Evolutionary conservation across 106 monocot genomes (phyloP).

Genomic region (Posidonia australis): DNA sequence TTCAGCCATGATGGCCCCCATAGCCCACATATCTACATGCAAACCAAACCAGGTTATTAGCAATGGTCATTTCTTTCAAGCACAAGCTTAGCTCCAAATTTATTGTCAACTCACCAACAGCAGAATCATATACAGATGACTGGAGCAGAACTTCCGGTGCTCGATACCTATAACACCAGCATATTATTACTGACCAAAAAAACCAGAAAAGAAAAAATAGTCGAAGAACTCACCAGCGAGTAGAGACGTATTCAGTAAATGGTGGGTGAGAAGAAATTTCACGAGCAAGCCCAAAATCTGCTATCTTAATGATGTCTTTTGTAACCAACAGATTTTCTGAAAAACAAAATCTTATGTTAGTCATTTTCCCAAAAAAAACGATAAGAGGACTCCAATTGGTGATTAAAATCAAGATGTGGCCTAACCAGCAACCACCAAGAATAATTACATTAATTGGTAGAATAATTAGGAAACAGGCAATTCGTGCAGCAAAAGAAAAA

Average conservation of each 20-base stretch:
- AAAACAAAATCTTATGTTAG: neutral
- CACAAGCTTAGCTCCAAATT: neutral
- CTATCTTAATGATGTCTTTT: conserved; percentile 72
- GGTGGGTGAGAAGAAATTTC: conserved; percentile 76
- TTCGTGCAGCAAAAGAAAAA: too few relatives aligned
- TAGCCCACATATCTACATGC: conserved; percentile 89
- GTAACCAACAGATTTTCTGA: conserved; percentile 83
- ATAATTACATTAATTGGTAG: too few relatives aligned
- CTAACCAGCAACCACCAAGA: too few relatives aligned
- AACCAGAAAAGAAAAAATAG: neutral
- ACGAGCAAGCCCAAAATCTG: conserved; percentile 98
- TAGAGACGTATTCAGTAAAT: conserved; percentile 98
- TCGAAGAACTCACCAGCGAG: conserved; percentile 59
- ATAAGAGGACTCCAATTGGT: too few relatives aligned
- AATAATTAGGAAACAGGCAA: neutral
- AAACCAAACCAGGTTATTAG: neutral
- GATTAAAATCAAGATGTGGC: too few relatives aligned
- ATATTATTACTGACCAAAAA: neutral
- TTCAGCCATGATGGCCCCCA: conserved; percentile 99
- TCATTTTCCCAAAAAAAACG: neutral
- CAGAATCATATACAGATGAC: conserved; percentile 34
- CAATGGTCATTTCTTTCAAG: neutral
- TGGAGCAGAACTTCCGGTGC: conserved; percentile 48
- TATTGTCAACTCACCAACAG: conserved; percentile 60
- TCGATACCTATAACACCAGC: conserved; percentile 40